phyloP scores from a whole-genome alignment of 1,284 basidiomycete species.

The Schizophyllum amplum region DNA sequence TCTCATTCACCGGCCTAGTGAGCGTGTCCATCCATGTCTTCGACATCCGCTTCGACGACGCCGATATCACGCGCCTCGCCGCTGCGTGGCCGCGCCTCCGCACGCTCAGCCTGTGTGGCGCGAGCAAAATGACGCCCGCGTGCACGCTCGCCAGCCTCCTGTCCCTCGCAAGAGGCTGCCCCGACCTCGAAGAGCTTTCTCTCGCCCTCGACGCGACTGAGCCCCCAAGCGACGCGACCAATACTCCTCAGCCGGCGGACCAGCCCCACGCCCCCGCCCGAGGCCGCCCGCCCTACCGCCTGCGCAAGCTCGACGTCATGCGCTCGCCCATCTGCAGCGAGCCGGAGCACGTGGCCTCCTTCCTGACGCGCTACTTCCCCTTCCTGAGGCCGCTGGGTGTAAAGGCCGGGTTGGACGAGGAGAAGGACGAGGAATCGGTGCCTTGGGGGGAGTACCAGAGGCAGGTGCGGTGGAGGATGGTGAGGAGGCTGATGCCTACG shows the following conservation, averaged over 20 bases:
- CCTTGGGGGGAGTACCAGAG: too few relatives aligned
- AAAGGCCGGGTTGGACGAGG: too few relatives aligned
- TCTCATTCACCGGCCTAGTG: neutral
- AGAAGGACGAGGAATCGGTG: too few relatives aligned
- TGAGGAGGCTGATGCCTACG: too few relatives aligned
- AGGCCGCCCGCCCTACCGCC: neutral
- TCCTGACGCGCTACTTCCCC: neutral
- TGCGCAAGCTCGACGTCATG: neutral
- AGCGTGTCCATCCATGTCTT: neutral
- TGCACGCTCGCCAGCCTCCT: neutral
- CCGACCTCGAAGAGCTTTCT: neutral
- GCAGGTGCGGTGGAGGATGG: too few relatives aligned
- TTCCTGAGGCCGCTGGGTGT: too few relatives aligned
- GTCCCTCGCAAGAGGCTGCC: neutral
- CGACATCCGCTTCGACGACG: neutral
- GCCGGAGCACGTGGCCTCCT: neutral
- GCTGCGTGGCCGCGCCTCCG: neutral
- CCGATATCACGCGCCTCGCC: neutral
- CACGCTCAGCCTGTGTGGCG: neutral
- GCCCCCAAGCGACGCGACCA: too few relatives aligned
- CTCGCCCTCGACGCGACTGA: neutral
- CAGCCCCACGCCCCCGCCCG: neutral
- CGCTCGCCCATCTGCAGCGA: neutral
- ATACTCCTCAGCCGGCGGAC: neutral
- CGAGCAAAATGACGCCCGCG: too few relatives aligned